Percentiles rank a stretch among this genome's conserved stretches.
Conservation (phyloP, 2,329 filamentous ascomycete genomes). For the Curvularia spicifera region DNA sequence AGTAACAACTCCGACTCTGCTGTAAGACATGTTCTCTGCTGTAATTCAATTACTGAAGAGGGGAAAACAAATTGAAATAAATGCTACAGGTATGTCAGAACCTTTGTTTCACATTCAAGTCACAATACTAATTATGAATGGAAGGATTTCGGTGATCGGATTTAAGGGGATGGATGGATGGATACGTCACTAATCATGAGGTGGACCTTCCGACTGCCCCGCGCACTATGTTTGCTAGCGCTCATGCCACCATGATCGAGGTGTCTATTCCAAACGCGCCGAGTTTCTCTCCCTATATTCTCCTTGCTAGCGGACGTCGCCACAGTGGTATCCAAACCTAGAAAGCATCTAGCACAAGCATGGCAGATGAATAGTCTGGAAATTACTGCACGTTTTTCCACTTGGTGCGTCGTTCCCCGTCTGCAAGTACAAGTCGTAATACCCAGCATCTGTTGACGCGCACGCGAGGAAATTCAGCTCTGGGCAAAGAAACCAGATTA, state of each 20-base stretch:
- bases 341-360: constrained; percentile 51
- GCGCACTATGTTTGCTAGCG: background rate
- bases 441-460: constrained; percentile 48
- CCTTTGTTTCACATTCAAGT: background rate
- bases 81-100: background rate
- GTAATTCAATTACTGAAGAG: background rate
- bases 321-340: background rate
- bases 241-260: constrained; percentile 8
- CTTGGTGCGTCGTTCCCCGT: constrained; percentile 59
- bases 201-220: background rate
- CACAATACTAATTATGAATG: constrained; percentile 9
- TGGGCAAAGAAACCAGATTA: constrained; percentile 2
- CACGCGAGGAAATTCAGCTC: constrained; percentile 62
- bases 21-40: constrained; percentile 36
- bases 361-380: constrained; percentile 62
- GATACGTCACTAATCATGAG: constrained; percentile 20
- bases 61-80: background rate
- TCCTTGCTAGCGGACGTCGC: background rate
- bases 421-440: constrained; percentile 62
- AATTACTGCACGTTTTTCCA: constrained; percentile 61
- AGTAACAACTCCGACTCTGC: constrained; percentile 59
- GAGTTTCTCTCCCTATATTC: background rate
- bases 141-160: constrained; percentile 4
- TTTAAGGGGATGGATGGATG: constrained; percentile 9
- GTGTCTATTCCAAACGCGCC: background rate